A percentile compares a stretch with the other conserved stretches of the same genome.
Conservation (phyloP, 441 rosid genomes). For the Arabidopsis hybrid region DNA sequence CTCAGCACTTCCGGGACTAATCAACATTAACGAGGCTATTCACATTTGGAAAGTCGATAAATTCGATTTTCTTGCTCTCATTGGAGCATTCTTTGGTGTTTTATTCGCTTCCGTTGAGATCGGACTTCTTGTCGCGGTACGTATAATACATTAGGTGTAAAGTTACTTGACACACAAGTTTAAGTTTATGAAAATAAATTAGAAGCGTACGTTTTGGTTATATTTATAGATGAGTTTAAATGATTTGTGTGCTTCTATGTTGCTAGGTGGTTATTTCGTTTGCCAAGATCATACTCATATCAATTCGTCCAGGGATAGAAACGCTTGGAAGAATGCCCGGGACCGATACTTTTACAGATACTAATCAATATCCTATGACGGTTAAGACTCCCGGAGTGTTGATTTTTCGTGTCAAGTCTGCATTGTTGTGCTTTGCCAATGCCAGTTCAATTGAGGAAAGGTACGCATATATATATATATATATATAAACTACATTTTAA, state of each 20-base stretch:
- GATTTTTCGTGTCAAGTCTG: constrained; percentile 68
- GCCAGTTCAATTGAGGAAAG: constrained; percentile 72
- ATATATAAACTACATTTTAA: no score
- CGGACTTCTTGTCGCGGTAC: constrained; percentile 85
- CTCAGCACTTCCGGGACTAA: constrained; percentile 85
- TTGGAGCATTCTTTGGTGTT: constrained; percentile 84
- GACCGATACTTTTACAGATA: constrained; percentile 56
- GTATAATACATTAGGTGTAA: neutral
- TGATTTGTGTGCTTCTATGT: neutral
- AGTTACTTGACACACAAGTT: neutral
- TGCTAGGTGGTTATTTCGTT: constrained; percentile 68
- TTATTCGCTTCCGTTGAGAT: constrained; percentile 85
- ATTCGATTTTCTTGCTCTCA: constrained; percentile 83
- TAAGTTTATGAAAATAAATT: neutral
- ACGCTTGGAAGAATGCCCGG: constrained; percentile 74
- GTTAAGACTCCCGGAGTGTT: constrained; percentile 58
- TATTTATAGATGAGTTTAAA: neutral
- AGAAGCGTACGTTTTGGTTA: neutral
- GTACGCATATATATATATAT: constrained; percentile 44
- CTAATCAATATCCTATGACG: constrained; percentile 81
- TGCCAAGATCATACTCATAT: constrained; percentile 67
- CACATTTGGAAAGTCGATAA: constrained; percentile 89
- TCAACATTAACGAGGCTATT: constrained; percentile 62
- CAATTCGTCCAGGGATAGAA: constrained; percentile 74
- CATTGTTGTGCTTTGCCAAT: constrained; percentile 84